Evolutionary conservation across 2,329 filamentous ascomycete genomes (phyloP).

Genomic region (Ophiostoma ulmi): DNA sequence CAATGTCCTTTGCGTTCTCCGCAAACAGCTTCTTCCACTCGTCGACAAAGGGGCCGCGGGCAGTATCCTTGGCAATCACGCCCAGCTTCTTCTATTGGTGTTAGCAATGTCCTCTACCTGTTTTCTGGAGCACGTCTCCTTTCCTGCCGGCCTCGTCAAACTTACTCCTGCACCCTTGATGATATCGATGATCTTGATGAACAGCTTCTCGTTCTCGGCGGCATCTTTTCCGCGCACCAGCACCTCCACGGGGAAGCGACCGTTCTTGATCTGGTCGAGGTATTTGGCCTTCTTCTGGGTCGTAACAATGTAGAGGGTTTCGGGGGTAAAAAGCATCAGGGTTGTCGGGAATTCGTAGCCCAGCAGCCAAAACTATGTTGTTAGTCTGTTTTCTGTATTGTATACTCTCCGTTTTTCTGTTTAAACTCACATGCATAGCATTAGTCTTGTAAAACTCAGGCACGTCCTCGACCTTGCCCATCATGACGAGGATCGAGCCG

Average conservation of each 20-base stretch:
- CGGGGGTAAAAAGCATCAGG: slow-evolving; percentile 83
- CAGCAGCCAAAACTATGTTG: slow-evolving; percentile 82
- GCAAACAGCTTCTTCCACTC: slow-evolving; percentile 87
- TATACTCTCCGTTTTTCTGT: no score
- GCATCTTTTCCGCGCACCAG: slow-evolving; percentile 87
- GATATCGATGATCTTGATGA: slow-evolving; percentile 73
- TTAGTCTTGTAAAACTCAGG: slow-evolving; percentile 92
- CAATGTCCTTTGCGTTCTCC: slow-evolving; percentile 75
- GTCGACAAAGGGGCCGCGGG: slow-evolving; percentile 83
- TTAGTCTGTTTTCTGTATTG: background rate
- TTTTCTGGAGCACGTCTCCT: background rate
- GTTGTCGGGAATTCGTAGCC: slow-evolving; percentile 98
- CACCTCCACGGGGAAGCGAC: slow-evolving; percentile 88
- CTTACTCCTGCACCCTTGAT: slow-evolving; percentile 84
- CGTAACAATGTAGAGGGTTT: slow-evolving; percentile 85
- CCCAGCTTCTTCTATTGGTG: slow-evolving; percentile 75
- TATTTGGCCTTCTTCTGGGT: slow-evolving; percentile 98
- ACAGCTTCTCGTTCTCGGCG: slow-evolving; percentile 85
- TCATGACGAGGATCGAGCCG: slow-evolving; percentile 79
- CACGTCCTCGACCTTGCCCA: slow-evolving; percentile 90
- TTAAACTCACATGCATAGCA: slow-evolving; percentile 70
- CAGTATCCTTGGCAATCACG: slow-evolving; percentile 74
- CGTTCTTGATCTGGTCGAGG: slow-evolving; percentile 83
- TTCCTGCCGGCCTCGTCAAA: slow-evolving; percentile 27
- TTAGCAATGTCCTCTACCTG: background rate